Conservation (phyloP, 306 rosid species). For the Amphicarpaea edgeworthii region DNA sequence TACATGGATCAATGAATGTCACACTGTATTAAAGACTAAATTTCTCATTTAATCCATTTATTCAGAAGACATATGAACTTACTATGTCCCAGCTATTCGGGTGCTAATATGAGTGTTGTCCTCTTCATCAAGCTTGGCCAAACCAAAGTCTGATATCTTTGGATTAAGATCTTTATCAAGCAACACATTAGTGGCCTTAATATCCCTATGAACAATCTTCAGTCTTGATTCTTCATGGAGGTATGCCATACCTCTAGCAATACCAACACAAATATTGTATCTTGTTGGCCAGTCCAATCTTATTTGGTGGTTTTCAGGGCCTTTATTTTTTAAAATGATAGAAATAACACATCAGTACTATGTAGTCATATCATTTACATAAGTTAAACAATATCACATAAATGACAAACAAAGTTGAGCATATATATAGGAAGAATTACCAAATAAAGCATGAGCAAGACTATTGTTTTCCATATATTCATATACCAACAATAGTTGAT, state of each 20-base stretch:
- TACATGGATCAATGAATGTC: too few relatives aligned
- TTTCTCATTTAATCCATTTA: too few relatives aligned
- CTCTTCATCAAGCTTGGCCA: slow-evolving; percentile 67
- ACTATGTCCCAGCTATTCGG: slow-evolving; percentile 55
- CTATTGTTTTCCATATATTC: slow-evolving; percentile 64
- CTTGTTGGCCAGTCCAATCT: slow-evolving; percentile 76
- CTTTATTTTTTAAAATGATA: too few relatives aligned
- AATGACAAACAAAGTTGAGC: too few relatives aligned
- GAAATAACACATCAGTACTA: too few relatives aligned
- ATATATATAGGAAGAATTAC: slow-evolving; percentile 39
- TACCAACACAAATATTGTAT: slow-evolving; percentile 59
- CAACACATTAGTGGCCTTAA: slow-evolving; percentile 64
- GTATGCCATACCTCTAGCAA: slow-evolving; percentile 61
- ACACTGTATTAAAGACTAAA: too few relatives aligned
- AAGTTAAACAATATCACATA: too few relatives aligned
- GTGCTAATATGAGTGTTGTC: slow-evolving; percentile 73
- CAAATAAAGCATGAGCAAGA: slow-evolving; percentile 56
- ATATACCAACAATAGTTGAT: slow-evolving; percentile 54
- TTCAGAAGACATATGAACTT: not conserved
- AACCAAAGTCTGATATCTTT: slow-evolving; percentile 67
- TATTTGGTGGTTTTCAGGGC: too few relatives aligned
- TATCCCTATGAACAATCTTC: slow-evolving; percentile 70
- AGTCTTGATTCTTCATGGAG: slow-evolving; percentile 70
- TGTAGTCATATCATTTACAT: too few relatives aligned
- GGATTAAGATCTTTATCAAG: slow-evolving; percentile 61